These are phyloP conservation scores for Exserohilum rostratum DNA, from an alignment of 2,329 filamentous ascomycete species.

Conservation along the genomic window DNA sequence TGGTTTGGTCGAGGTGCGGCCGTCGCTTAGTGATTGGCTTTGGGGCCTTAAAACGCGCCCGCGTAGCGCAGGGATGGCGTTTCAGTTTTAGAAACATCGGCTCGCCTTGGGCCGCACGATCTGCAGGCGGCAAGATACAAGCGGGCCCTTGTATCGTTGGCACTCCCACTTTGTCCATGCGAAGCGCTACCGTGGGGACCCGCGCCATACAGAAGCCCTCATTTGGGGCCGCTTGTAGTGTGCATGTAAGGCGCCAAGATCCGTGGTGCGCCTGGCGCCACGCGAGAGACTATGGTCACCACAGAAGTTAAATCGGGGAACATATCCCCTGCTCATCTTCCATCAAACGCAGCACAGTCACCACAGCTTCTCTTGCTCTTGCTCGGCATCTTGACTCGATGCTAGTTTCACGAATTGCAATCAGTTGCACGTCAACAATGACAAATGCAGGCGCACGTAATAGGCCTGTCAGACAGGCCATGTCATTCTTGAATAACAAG, in stretches of 20 bases:
- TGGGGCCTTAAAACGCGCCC: constrained; percentile 34
- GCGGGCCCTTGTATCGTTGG: constrained; percentile 26
- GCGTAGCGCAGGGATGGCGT: constrained; percentile 31
- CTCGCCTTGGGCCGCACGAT: constrained; percentile 22
- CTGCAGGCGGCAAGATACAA: constrained; percentile 39
- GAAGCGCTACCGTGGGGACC: constrained; percentile 10
- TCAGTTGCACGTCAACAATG: not conserved
- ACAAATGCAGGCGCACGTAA: not conserved
- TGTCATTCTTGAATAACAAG: not conserved
- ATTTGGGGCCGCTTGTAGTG: constrained; percentile 4
- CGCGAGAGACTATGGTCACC: constrained; percentile 4
- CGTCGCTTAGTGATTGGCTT: constrained; percentile 45
- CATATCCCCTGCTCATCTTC: constrained; percentile 6
- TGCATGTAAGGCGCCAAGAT: not conserved
- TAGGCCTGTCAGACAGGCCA: not conserved
- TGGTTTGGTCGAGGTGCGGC: constrained; percentile 34
- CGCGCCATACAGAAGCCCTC: constrained; percentile 1
- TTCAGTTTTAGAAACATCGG: constrained; percentile 41
- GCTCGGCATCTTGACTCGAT: not conserved
- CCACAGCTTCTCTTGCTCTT: not conserved
- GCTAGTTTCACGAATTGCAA: not conserved
- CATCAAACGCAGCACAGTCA: not conserved
- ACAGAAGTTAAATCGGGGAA: constrained; percentile 4
- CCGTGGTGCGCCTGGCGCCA: too few species aligned
- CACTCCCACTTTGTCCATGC: constrained; percentile 13